Conservation (phyloP, 345 rosid genomes). For the Psidium guajava region DNA sequence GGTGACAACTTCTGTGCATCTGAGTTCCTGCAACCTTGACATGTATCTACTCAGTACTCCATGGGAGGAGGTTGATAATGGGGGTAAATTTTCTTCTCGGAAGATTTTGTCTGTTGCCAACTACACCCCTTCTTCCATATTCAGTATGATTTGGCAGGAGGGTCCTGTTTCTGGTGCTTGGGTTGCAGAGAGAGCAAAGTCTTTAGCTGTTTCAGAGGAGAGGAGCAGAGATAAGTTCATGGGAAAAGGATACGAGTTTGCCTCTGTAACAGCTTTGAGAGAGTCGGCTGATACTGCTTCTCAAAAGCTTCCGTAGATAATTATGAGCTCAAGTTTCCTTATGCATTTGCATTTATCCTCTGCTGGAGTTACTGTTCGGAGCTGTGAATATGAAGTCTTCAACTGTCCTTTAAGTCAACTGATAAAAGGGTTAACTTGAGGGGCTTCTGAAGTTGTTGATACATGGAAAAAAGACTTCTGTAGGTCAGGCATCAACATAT, state of each 20-base stretch:
- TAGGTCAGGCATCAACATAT: conserved; percentile 45
- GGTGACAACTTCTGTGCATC: conserved; percentile 31
- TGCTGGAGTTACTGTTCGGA: conserved; percentile 28
- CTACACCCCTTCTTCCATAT: conserved; percentile 31
- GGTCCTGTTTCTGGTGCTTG: conserved; percentile 42
- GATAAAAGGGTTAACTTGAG: conserved; percentile 24
- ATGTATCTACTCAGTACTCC: conserved; percentile 45
- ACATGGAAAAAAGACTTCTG: conserved; percentile 14
- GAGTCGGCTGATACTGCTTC: conserved; percentile 41
- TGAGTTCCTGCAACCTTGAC: conserved; percentile 42
- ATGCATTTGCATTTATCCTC: conserved; percentile 47
- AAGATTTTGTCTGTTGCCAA: conserved; percentile 39
- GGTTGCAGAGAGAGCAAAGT: conserved; percentile 68
- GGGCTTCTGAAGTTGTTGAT: conserved; percentile 13
- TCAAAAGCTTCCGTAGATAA: conserved; percentile 43
- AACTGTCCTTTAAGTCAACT: conserved; percentile 34
- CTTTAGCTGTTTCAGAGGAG: conserved; percentile 48
- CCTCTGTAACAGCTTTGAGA: conserved; percentile 40
- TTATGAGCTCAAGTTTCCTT: conserved; percentile 49
- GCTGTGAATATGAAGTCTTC: conserved; percentile 36
- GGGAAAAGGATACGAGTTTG: conserved; percentile 59
- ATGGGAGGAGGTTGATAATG: conserved; percentile 14
- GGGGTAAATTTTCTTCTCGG: conserved; percentile 27
- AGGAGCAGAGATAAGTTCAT: conserved; percentile 26
- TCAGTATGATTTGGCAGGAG: conserved; percentile 77